Evolutionary conservation across 2,329 filamentous ascomycete species (phyloP), one percentile per base, ranked within the genome.

Genomic region (Colletotrichum cordylinicola): DNA sequence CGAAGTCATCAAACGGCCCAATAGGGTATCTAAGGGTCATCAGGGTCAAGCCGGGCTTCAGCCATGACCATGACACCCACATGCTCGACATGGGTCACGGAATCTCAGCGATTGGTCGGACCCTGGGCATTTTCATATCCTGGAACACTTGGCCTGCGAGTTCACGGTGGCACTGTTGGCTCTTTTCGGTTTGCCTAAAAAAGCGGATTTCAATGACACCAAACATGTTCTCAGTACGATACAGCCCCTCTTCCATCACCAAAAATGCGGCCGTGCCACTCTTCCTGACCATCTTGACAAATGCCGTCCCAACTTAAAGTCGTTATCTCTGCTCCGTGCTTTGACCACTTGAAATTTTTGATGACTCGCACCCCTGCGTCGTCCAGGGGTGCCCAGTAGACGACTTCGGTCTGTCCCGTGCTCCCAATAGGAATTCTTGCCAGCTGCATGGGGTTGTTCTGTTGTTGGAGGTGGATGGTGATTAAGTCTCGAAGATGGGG

Each of bases 261-360:
- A 7, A 21, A 55, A 24, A 55, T 55, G 71, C 81, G 78, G 18
- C 83, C 79, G 31, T 83, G 77, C 83, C 83, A 85, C 5, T 78
- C 75, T 68, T 74, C 78, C 39, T 74, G 73, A 6, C 78, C 78
- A 67, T 79, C 80, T 67, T 83, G 82, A 67, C 83, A 85, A 8
- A 85, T 78, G 9, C 74, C 81, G 24, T 84, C 81, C 83, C 83
- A 85, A 2, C 61, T 69, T 16, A 83, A 77, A 7, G 78, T 62
- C 10, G 67, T 33, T 16, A 82, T 81, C 29, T 77, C 78, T 55
- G 77, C 74, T 13, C 64, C 31, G 8, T 70, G 62, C 18, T 71
- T 67, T 2, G 58, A 67, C 5, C 80, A 81, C 31, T 77, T 77
- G 52, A 83, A 82, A 8, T 80, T 78, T 9, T 64, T 78, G 6